Percentiles rank a stretch among this genome's conserved stretches.
phyloP scores from a whole-genome alignment of 257 asterid species.

The Solanum chilense region DNA sequence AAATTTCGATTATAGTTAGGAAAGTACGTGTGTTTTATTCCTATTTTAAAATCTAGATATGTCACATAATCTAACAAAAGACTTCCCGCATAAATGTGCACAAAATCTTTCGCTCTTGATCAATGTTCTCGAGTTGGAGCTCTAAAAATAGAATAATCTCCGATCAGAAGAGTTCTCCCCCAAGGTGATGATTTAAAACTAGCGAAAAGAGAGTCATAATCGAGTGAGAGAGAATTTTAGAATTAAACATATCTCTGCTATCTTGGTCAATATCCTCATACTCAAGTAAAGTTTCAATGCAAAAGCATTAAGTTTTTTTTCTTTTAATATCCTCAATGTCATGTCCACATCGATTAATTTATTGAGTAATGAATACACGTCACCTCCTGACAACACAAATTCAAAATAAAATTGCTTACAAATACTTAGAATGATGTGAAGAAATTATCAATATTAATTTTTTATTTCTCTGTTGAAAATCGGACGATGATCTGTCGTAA shows the following conservation, averaged over 20 bases:
- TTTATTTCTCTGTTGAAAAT: not conserved
- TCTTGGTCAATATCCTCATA: not conserved
- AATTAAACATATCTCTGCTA: not conserved
- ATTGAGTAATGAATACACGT: not conserved
- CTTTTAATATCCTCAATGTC: not conserved
- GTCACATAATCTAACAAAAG: no score
- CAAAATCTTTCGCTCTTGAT: no score
- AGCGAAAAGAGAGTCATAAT: not conserved
- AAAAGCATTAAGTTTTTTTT: no score
- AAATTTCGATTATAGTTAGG: no score
- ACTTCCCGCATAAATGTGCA: not conserved
- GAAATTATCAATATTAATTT: not conserved
- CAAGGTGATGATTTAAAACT: not conserved
- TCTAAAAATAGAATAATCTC: not conserved
- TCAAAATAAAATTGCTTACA: not conserved
- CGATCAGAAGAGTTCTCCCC: not conserved
- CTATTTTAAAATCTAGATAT: no score
- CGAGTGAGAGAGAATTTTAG: not conserved
- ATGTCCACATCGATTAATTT: not conserved
- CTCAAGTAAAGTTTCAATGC: not conserved
- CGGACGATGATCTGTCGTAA: not conserved
- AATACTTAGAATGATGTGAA: not conserved
- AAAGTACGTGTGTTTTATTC: no score
- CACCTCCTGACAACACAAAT: not conserved
- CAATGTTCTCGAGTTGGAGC: not conserved